phyloP scores from a whole-genome alignment of 257 asterid species.

The Plectranthus barbatus region DNA sequence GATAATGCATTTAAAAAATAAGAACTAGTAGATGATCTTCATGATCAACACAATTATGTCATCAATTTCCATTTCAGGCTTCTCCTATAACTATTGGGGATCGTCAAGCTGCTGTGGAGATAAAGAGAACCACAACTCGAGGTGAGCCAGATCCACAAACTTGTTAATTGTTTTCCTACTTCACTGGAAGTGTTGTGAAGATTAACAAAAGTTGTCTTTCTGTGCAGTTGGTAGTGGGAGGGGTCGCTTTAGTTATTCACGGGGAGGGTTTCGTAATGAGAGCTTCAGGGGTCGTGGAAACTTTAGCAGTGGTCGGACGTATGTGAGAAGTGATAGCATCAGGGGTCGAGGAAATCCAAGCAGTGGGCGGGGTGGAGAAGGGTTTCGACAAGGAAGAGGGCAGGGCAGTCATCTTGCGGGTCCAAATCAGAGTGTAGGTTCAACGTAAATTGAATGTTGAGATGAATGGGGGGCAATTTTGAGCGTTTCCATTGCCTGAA shows the following conservation, averaged over 20 bases:
- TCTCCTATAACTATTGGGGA: constrained; percentile 58
- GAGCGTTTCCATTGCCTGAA: constrained; percentile 14
- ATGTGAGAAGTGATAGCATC: constrained; percentile 47
- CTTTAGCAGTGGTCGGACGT: constrained; percentile 42
- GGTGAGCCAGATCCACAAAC: constrained; percentile 28
- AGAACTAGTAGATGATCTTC: neutral
- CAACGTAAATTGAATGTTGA: constrained; percentile 13
- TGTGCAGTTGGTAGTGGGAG: constrained; percentile 45
- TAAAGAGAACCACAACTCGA: constrained; percentile 73
- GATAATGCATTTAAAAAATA: neutral
- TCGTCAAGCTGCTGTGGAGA: constrained; percentile 58
- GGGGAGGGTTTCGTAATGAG: constrained; percentile 59
- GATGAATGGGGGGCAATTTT: constrained; percentile 14
- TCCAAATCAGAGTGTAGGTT: constrained; percentile 20
- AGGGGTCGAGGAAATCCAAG: constrained; percentile 36
- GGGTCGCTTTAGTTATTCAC: constrained; percentile 43
- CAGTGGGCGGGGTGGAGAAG: constrained; percentile 30
- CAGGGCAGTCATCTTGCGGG: constrained; percentile 24
- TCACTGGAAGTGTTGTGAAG: neutral
- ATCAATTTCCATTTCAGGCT: constrained; percentile 31
- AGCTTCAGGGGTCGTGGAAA: constrained; percentile 53
- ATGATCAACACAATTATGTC: neutral
- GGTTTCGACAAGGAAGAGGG: constrained; percentile 40
- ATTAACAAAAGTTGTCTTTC: neutral
- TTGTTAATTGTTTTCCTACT: neutral